Conservation (phyloP, 2,329 filamentous ascomycete species). For the Penicillium concentricum region DNA sequence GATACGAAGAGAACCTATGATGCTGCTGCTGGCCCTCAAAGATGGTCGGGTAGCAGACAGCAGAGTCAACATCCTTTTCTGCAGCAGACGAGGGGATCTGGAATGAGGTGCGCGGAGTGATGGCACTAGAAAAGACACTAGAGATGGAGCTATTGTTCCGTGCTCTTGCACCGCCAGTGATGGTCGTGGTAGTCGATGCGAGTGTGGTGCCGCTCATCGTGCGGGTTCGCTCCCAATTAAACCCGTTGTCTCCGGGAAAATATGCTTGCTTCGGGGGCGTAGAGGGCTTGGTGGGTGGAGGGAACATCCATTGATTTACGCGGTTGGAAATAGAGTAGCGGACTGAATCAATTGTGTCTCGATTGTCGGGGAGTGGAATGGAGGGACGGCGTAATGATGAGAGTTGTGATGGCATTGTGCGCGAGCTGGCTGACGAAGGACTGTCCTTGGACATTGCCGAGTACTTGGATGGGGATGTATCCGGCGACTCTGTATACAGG, state of each 20-base stretch:
- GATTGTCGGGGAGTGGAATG: constrained; percentile 17
- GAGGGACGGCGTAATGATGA: constrained; percentile 25
- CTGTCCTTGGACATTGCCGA: constrained; percentile 8
- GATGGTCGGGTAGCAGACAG: constrained; percentile 24
- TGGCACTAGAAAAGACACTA: constrained; percentile 21
- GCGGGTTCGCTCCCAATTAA: constrained; percentile 29
- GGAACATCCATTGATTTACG: constrained; percentile 34
- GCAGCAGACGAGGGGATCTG: constrained; percentile 9
- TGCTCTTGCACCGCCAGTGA: constrained; percentile 16
- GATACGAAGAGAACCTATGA: constrained; percentile 3
- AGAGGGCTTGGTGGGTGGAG: constrained; percentile 15
- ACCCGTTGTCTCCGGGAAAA: constrained; percentile 18
- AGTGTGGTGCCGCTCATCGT: constrained; percentile 39
- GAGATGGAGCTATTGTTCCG: constrained; percentile 30
- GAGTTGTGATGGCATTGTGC: constrained; percentile 22
- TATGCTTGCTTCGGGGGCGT: constrained; percentile 11
- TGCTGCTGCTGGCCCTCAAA: constrained; percentile 26
- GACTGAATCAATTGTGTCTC: constrained; percentile 13
- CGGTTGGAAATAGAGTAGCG: constrained; percentile 25
- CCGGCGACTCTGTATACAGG: not conserved
- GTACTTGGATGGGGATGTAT: not conserved
- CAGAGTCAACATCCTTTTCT: constrained; percentile 24
- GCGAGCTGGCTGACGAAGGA: constrained; percentile 18
- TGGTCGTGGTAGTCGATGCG: constrained; percentile 28
- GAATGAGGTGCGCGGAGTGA: constrained; percentile 19